Conservation (phyloP, 495 filamentous ascomycete genomes). For the Cercophora scortea region DNA sequence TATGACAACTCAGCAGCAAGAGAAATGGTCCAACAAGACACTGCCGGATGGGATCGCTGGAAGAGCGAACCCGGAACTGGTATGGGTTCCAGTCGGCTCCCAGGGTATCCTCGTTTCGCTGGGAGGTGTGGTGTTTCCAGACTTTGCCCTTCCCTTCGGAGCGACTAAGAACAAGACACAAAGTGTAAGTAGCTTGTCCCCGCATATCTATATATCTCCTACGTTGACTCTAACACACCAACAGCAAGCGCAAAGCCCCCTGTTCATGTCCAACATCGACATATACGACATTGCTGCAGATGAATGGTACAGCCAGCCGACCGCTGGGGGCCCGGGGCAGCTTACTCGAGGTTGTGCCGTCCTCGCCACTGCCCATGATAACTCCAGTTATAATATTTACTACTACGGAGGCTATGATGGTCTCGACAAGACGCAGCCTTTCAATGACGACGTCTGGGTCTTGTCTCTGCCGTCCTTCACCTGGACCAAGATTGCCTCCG, state of each 20-base stretch:
- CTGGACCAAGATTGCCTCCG: constrained; percentile 57
- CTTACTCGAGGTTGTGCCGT: constrained; percentile 60
- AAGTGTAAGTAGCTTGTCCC: constrained; percentile 30
- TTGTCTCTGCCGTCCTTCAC: constrained; percentile 68
- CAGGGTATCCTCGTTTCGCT: constrained; percentile 58
- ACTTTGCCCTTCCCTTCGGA: constrained; percentile 17
- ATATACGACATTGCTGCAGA: constrained; percentile 57
- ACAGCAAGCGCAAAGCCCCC: constrained; percentile 40
- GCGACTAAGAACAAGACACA: constrained; percentile 28
- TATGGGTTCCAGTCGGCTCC: constrained; percentile 61
- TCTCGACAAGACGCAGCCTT: constrained; percentile 21
- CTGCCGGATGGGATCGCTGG: constrained; percentile 43
- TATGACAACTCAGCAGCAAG: constrained; percentile 40
- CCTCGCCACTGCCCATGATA: constrained; percentile 52
- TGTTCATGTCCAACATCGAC: constrained; percentile 56
- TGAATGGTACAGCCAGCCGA: constrained; percentile 57
- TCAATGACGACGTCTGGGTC: constrained; percentile 63
- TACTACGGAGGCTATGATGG: constrained; percentile 66
- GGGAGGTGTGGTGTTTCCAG: constrained; percentile 56
- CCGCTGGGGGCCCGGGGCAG: constrained; percentile 50
- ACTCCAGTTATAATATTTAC: constrained; percentile 62
- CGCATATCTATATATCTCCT: not conserved
- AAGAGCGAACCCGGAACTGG: constrained; percentile 55
- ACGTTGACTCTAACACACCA: constrained; percentile 2
- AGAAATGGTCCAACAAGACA: constrained; percentile 49